These are phyloP conservation scores for Aspergillus unguis DNA, from an alignment of 2,329 filamentous ascomycete genomes.

Conservation along the genomic window DNA sequence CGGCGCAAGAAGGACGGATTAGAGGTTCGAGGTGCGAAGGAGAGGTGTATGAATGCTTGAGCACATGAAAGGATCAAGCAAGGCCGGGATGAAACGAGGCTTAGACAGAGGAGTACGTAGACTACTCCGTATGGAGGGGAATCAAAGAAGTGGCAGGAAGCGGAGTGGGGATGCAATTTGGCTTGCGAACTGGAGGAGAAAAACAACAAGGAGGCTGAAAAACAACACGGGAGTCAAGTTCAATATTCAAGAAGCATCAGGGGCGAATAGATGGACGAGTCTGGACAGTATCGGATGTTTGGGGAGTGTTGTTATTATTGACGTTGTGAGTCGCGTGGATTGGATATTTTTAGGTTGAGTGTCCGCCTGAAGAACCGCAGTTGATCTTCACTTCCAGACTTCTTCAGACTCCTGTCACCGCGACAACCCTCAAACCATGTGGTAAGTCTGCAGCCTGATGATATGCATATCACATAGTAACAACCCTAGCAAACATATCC, in stretches of 20 bases:
- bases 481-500: slow-evolving; percentile 78
- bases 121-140: slow-evolving; percentile 16
- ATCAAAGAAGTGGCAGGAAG: slow-evolving; percentile 20
- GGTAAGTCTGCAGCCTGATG: slow-evolving; percentile 18
- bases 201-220: background rate
- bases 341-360: slow-evolving; percentile 17
- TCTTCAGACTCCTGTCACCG: background rate
- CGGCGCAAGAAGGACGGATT: background rate
- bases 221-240: background rate
- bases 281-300: background rate
- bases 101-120: slow-evolving; percentile 3
- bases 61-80: background rate
- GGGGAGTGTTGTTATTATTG: background rate
- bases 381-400: background rate
- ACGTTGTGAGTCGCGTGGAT: slow-evolving; percentile 6
- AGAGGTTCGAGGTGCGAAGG: background rate
- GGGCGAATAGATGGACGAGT: too few species aligned
- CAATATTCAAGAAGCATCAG: background rate
- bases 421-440: slow-evolving; percentile 20
- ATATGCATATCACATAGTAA: background rate
- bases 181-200: slow-evolving; percentile 24
- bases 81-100: slow-evolving; percentile 5
- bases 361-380: slow-evolving; percentile 15
- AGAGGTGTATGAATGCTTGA: background rate
- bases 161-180: slow-evolving; percentile 5